Base-by-base conservation (phyloP, 2,329 filamentous ascomycete genomes). In the Xylaria sp. region DNA sequence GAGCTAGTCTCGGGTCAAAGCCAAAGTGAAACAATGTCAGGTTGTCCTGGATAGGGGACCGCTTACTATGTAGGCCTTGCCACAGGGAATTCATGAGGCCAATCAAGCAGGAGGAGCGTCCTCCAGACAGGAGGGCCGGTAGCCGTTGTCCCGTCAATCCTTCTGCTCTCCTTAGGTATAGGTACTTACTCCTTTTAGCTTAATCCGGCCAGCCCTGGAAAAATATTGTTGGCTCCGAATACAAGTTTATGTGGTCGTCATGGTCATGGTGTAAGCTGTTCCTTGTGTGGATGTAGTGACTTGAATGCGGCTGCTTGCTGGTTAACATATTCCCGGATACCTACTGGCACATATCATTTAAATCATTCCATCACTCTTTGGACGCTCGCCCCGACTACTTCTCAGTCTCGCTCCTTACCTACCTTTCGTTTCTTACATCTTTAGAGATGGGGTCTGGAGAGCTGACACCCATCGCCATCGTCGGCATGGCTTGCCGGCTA, bases 401-500 rank as follows among this genome's bases (percentile, higher is more conserved):
- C 38, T 50, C 38, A 37, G 34, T 34, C 50, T 22, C 42, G 39
- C 44, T 52, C 43, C 39, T 47, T 51, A 44, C 39, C 40, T 44
- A 40, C 16, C 44, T 44, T 39, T 39, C 42, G 5, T 34, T 13
- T 39, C 39, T 22, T 37, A 24, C 7, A 37, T 42, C 19, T 39
- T 44, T 19, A 19, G 58, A 52, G 3, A 61, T 61, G 58, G 58
- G 59, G 48, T 45, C 58, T 16, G 58, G 56, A 45, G 50, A 38
- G 52, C 48, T 40, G 24, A 58, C 59, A 55, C 58, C 52, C 9
- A 83, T 89, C 64, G 86, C 86, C 58, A 88, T 89, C 54, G 80
- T 89, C 41, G 85, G 85, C 57, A 85, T 87, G 77, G 81, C 86
- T 42, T 85, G 86, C 60, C 78, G 86, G 46, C 86, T 87, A 66